These are phyloP conservation scores for Bipolaris zeicola DNA, from an alignment of 2,329 filamentous ascomycete species.

Conservation along the genomic window DNA sequence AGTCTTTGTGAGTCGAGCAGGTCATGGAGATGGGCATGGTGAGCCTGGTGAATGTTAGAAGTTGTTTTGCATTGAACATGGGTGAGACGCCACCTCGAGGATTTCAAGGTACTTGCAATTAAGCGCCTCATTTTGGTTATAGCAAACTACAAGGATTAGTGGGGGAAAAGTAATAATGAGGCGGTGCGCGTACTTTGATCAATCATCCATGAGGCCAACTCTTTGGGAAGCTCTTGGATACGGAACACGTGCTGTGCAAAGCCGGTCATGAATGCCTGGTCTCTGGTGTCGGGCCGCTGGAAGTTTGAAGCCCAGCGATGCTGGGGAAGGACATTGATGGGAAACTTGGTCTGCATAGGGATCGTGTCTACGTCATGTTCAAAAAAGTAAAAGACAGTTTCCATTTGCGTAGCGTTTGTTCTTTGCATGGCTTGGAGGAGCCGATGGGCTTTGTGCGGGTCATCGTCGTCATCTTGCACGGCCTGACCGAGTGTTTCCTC, in stretches of 20 bases:
- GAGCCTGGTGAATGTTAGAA: constrained; percentile 19
- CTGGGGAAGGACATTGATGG: constrained; percentile 33
- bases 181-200: constrained; percentile 36
- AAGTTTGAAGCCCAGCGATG: constrained; percentile 44
- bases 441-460: constrained; percentile 66
- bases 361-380: constrained; percentile 15
- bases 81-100: constrained; percentile 26
- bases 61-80: neutral
- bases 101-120: constrained; percentile 45
- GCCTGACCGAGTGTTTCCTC: constrained; percentile 36
- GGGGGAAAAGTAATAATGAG: neutral
- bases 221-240: constrained; percentile 44
- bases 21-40: constrained; percentile 36
- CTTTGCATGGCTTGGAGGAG: constrained; percentile 63
- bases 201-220: constrained; percentile 52
- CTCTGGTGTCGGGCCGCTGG: constrained; percentile 33
- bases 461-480: constrained; percentile 72
- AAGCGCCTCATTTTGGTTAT: constrained; percentile 41
- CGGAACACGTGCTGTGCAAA: constrained; percentile 50
- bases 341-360: neutral
- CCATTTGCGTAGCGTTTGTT: constrained; percentile 62
- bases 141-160: constrained; percentile 36
- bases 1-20: constrained; percentile 50
- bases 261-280: constrained; percentile 51
- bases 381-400: constrained; percentile 64